phyloP scores from a whole-genome alignment of 2,329 filamentous ascomycete genomes.

The Domatiomyces globalis region DNA sequence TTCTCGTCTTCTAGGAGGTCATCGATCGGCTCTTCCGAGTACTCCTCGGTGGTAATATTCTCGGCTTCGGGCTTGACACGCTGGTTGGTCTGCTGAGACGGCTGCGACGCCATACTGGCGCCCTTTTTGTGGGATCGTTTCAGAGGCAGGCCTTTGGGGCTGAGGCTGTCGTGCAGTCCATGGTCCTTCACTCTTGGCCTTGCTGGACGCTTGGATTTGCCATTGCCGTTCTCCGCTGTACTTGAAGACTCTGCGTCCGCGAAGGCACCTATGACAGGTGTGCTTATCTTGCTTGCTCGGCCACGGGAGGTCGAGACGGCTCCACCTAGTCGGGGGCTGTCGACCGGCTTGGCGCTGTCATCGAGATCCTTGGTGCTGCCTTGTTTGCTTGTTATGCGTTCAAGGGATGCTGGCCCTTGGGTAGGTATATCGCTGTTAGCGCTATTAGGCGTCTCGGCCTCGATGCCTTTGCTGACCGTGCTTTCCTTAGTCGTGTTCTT shows the following conservation, averaged over 20 bases:
- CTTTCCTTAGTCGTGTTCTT: constrained; percentile 41
- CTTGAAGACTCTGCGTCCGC: constrained; percentile 20
- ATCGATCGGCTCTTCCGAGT: neutral
- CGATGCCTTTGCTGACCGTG: constrained; percentile 22
- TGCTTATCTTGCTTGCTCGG: constrained; percentile 28
- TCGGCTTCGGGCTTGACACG: constrained; percentile 19
- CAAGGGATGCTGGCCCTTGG: constrained; percentile 20
- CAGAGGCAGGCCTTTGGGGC: constrained; percentile 18
- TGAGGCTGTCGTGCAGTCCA: constrained; percentile 17
- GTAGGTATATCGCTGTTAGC: constrained; percentile 15
- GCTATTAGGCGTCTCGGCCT: constrained; percentile 34
- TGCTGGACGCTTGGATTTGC: constrained; percentile 13
- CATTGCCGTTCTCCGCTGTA: constrained; percentile 5
- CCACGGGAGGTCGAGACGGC: constrained; percentile 13
- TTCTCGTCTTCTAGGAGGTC: constrained; percentile 31
- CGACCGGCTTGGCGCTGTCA: neutral
- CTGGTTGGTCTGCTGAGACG: constrained; percentile 2
- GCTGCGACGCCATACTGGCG: constrained; percentile 17
- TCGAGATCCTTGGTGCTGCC: constrained; percentile 6
- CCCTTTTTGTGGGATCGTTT: constrained; percentile 27
- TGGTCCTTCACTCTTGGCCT: constrained; percentile 17
- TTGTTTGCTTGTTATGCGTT: constrained; percentile 26
- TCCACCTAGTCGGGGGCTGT: neutral
- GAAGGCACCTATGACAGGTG: constrained; percentile 26
- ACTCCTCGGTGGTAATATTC: constrained; percentile 11